Base-by-base conservation (phyloP, 2,329 filamentous ascomycete genomes). In the Ophiocordyceps camponoti-saundersi region DNA sequence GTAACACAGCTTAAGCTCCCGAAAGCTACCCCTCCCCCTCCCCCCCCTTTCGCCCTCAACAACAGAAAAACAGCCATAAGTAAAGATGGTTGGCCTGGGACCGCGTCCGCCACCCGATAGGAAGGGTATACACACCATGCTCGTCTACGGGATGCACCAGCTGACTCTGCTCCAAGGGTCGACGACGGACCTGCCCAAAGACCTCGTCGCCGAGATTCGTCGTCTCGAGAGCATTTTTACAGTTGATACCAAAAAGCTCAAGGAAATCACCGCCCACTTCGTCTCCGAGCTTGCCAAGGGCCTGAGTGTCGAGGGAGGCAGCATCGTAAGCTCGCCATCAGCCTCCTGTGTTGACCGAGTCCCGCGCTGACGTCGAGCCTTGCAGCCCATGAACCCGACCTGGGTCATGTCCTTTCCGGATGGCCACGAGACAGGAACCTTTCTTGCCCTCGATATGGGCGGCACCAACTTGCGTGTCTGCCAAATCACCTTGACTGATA, bases 381-480 rank as follows among this genome's bases (percentile, higher is more conserved):
- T 15, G 21, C 44, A 94, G 86, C 89, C 90, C 50, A 95, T 96
- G 90, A 95, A 95, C 68, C 85, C 90, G 49, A 94, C 89, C 48
- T 95, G 90, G 90, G 88, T 93, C 52, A 88, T 94, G 79, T 77
- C 77, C 44, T 87, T 87, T 63, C 90, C 90, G 21, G 83, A 82
- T 60, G 90, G 90, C 53, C 65, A 89, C 53, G 90, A 95, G 65
- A 85, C 80, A 10, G 90, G 90, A 50, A 92, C 82, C 15, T 95
- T 80, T 63, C 72, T 96, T 39, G 88, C 90, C 47, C 73, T 96
- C 41, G 90, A 96, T 61, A 93, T 96, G 84, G 90, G 90, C 48
- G 90, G 90, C 56, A 96, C 90, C 58, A 96, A 96, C 65, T 69
- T 95, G 51, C 84, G 90, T 61, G 89, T 96, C 53, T 95, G 90